Percentiles rank a stretch among this genome's conserved stretches.
Evolutionary conservation across 108 stramenopile genomes (phyloP).

Genomic region (Epithemia pelagica): DNA sequence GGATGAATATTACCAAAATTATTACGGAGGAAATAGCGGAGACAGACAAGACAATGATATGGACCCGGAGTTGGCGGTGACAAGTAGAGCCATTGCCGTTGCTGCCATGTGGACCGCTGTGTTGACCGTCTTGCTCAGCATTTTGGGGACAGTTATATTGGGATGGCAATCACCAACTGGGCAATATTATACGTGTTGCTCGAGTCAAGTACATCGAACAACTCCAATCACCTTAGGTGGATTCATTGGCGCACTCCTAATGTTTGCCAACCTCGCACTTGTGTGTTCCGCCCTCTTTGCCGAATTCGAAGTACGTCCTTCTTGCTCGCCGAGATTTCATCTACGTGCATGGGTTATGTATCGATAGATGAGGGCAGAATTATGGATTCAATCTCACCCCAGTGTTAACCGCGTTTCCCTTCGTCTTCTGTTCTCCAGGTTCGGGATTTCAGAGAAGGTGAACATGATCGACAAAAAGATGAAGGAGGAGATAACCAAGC

Average conservation of each 20-base stretch:
- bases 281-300: slow-evolving; percentile 71
- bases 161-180: slow-evolving; percentile 75
- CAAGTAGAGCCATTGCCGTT: slow-evolving; percentile 76
- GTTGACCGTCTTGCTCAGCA: slow-evolving; percentile 49
- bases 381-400: not conserved
- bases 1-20: slow-evolving; percentile 18
- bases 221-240: slow-evolving; percentile 74
- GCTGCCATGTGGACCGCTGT: slow-evolving; percentile 79
- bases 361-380: not conserved
- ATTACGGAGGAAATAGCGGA: slow-evolving; percentile 22
- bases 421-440: slow-evolving; percentile 21
- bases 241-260: slow-evolving; percentile 73
- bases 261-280: slow-evolving; percentile 82
- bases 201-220: slow-evolving; percentile 63
- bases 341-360: not conserved
- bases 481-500: slow-evolving; percentile 35
- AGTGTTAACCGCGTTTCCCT: not conserved
- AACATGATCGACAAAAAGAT: slow-evolving; percentile 22
- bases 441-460: slow-evolving; percentile 25
- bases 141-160: slow-evolving; percentile 73
- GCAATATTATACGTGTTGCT: slow-evolving; percentile 71
- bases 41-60: slow-evolving; percentile 14
- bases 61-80: slow-evolving; percentile 48
- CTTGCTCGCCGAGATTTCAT: not conserved
- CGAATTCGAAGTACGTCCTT: slow-evolving; percentile 71